phyloP scores from a whole-genome alignment of 139 green algal species.

The Picochlorum costavermella region DNA sequence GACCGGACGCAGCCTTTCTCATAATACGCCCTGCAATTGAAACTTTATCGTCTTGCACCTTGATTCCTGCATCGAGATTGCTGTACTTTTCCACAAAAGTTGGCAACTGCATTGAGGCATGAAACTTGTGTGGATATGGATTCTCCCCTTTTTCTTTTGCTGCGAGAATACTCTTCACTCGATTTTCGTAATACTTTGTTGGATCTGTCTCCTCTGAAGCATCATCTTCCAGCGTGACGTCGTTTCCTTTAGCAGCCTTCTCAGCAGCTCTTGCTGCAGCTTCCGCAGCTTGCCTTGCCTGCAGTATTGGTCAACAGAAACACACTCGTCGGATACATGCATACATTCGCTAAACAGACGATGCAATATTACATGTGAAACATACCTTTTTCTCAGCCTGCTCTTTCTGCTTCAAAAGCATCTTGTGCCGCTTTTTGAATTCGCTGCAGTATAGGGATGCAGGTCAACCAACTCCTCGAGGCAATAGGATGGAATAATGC shows the following conservation, averaged over 20 bases:
- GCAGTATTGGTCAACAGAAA: slow-evolving; percentile 1
- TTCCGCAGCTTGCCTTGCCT: slow-evolving; percentile 60
- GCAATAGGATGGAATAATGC: not conserved
- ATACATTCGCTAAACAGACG: not conserved
- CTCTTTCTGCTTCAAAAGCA: slow-evolving; percentile 59
- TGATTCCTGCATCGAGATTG: slow-evolving; percentile 48
- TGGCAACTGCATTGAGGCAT: slow-evolving; percentile 66
- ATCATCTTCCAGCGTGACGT: slow-evolving; percentile 50
- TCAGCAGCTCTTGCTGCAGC: slow-evolving; percentile 39
- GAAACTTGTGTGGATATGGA: slow-evolving; percentile 99
- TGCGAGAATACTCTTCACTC: slow-evolving; percentile 54
- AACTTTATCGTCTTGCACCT: slow-evolving; percentile 35
- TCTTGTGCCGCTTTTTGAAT: slow-evolving; percentile 85
- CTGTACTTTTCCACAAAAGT: slow-evolving; percentile 76
- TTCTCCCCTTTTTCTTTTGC: slow-evolving; percentile 76
- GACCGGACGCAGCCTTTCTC: slow-evolving; percentile 73
- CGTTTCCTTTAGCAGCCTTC: slow-evolving; percentile 32
- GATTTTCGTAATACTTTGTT: slow-evolving; percentile 83
- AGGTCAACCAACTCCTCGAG: not conserved
- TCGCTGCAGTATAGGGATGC: slow-evolving; percentile 50
- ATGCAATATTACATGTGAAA: not conserved
- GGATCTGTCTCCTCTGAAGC: slow-evolving; percentile 64
- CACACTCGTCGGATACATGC: not conserved
- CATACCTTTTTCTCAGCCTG: slow-evolving; percentile 73
- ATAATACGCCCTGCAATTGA: slow-evolving; percentile 72